Evolutionary conservation across 768 basidiomycete genomes (phyloP).

Genomic region (Nevesoporus exiguus): DNA sequence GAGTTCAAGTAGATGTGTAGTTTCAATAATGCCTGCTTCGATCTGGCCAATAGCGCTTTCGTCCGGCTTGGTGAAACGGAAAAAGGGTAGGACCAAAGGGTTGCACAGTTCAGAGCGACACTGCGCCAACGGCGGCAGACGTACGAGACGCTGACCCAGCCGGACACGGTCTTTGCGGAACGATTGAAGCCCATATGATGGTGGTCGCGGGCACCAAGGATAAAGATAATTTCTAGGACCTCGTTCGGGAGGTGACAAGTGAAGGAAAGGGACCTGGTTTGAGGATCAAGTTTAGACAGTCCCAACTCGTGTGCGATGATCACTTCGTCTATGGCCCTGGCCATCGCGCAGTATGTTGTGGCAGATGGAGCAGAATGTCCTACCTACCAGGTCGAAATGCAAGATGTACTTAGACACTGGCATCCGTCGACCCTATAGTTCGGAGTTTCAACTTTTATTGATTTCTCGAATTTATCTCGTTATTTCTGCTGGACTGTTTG

Average conservation of each 20-base stretch:
- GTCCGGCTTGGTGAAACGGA: neutral
- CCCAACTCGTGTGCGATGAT: no score
- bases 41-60: neutral
- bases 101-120: neutral
- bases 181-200: neutral
- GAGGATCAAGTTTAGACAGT: no score
- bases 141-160: no score
- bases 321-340: no score
- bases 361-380: no score
- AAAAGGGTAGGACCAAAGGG: neutral
- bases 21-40: neutral
- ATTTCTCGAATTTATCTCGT: neutral
- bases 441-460: conserved; percentile 27
- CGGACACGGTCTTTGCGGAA: no score
- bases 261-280: no score
- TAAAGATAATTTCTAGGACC: neutral
- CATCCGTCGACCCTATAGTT: no score
- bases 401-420: no score
- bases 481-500: neutral
- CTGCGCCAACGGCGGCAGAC: neutral
- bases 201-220: neutral
- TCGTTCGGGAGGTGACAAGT: neutral
- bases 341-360: no score
- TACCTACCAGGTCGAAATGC: no score
- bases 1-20: no score